Conservation (phyloP, 306 rosid genomes). For the Prunus fruticosa region DNA sequence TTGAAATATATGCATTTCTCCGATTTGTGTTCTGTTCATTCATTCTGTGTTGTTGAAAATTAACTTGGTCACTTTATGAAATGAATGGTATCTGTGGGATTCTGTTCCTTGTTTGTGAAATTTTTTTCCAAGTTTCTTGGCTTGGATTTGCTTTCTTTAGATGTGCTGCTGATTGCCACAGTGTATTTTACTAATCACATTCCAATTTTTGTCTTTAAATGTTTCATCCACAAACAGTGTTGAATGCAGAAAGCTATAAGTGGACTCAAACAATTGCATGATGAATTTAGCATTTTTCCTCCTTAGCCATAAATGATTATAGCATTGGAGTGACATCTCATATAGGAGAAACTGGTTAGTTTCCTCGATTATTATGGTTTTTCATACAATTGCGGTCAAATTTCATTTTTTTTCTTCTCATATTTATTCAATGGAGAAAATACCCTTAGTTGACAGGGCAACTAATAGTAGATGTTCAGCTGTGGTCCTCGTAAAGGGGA, state of each 20-base stretch:
- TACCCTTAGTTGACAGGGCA: neutral
- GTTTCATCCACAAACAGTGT: neutral
- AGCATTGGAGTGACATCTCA: neutral
- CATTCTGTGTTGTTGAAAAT: neutral
- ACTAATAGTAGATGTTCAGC: neutral
- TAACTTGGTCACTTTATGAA: neutral
- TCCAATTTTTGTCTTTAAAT: neutral
- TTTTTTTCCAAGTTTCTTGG: neutral
- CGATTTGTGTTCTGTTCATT: neutral
- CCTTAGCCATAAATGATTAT: neutral
- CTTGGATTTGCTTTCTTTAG: neutral
- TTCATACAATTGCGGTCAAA: neutral
- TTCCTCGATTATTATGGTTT: neutral
- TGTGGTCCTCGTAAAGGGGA: neutral
- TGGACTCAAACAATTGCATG: neutral
- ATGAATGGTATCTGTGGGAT: neutral
- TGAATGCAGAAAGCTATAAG: neutral
- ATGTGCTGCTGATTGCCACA: neutral
- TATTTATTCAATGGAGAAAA: neutral
- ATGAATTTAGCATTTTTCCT: neutral
- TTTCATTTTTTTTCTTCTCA: too few species aligned
- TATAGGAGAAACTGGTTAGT: neutral
- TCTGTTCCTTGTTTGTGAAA: neutral
- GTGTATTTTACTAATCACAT: neutral
- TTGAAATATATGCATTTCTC: neutral